Evolutionary conservation across 1,284 basidiomycete genomes (phyloP), one percentile per base, ranked within the genome.

Genomic region (Ganoderma resinaceum): DNA sequence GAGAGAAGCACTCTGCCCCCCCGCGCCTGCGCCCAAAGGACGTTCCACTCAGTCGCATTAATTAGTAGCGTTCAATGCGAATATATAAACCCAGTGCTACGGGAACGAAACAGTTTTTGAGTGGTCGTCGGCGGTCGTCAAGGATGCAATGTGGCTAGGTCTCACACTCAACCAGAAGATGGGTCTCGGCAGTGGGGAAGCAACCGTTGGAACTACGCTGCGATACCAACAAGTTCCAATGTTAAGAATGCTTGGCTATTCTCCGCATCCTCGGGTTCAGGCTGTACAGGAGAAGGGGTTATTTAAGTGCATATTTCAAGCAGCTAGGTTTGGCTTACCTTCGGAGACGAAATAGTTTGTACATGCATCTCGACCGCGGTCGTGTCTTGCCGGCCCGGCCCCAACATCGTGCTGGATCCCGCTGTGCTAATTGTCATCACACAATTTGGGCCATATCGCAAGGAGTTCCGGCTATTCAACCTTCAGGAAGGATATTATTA

Each of bases 391-490:
- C 14, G 31, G 31, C 4, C n/a, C n/a, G n/a, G 31, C 11, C 8
- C 9, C 20, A 37, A 20, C 3, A 37, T 6, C 20, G 33, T 37
- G n/a, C 3, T 35, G 14, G 33, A 18, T 16, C 14, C 16, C 1
- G 33, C 35, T 8, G 31, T 35, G 33, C 6, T 58, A 3, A 33
- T 20, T 3, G 35, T 20, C 18, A n/a, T 8, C 2, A 11, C 3
- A 9, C 18, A 9, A 14, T 49, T 23, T 9, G 55, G 33, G n/a
- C 11, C 55, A 12, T 37, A 37, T 37, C 31, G 31, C 33, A 70
- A 60, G 29, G 61, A 62, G 33, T 67, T 67, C 1, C 69, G 62
- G 5, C 59, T 60, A 55, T 70, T 70, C 37, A 70, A 18, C 4
- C 69, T 70, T 18, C 12, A 57, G 3, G 6, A 33, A 6, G 26